Conservation (phyloP, 1,284 basidiomycete species). For the Ceratobasidium sp. region DNA sequence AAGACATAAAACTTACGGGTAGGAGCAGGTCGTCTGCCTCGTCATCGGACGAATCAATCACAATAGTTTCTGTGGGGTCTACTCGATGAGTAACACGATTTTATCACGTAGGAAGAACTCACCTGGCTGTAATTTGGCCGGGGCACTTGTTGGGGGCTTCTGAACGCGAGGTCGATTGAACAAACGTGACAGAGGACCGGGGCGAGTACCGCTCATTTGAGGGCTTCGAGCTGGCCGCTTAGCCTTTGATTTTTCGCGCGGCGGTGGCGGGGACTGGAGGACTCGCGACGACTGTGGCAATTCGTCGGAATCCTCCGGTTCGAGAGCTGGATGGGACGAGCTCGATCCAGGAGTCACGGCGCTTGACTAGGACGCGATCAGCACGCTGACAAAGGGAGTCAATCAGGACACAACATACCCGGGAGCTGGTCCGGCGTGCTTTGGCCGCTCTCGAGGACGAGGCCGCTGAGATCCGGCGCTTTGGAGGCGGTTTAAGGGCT, state of each 20-base stretch:
- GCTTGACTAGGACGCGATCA: slow-evolving; percentile 1
- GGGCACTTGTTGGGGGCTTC: slow-evolving; percentile 5
- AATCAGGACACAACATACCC: not conserved
- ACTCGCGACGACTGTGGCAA: not conserved
- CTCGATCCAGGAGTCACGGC: not conserved
- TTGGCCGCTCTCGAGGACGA: not conserved
- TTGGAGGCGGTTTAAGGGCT: not conserved
- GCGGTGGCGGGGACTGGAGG: not conserved
- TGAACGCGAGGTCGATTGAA: not conserved
- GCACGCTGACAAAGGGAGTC: not conserved
- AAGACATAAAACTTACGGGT: not conserved
- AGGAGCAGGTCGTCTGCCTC: not conserved
- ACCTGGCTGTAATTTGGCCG: not conserved
- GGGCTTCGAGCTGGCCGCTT: not conserved
- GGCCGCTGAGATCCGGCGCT: not conserved
- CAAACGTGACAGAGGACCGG: not conserved
- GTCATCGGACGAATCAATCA: slow-evolving; percentile 29
- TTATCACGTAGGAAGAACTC: too few relatives aligned
- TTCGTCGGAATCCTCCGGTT: not conserved
- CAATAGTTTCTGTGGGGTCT: not conserved
- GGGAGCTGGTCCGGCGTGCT: not conserved
- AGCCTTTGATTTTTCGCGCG: not conserved
- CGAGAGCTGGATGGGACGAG: not conserved
- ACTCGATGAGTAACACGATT: not conserved
- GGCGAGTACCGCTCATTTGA: not conserved